Percentiles rank a stretch among this genome's conserved stretches.
These are phyloP conservation scores for Globisporangium canariense DNA, from an alignment of 352 stramenopile species.

Conservation along the genomic window DNA sequence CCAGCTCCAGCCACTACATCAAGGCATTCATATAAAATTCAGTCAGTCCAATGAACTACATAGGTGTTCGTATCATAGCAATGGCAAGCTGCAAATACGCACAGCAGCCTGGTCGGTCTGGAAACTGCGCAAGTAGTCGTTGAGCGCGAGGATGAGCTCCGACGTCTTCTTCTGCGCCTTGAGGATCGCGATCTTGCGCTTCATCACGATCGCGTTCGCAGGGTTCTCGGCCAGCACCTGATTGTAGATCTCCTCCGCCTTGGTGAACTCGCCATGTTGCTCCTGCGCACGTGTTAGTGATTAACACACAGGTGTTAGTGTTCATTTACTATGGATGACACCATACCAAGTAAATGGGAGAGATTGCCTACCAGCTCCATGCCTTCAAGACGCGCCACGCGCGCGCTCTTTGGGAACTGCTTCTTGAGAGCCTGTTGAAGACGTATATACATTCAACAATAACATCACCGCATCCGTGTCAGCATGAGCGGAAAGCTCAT, in stretches of 20 bases:
- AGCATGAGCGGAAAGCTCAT: background rate
- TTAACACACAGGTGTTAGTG: background rate
- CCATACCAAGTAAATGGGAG: too few species aligned
- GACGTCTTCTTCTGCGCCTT: conserved; percentile 62
- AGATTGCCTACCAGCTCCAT: conserved; percentile 34
- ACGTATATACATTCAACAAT: background rate
- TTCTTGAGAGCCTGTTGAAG: conserved; percentile 31
- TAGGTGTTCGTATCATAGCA: background rate
- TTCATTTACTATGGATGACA: too few species aligned
- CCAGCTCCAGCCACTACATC: conserved; percentile 57
- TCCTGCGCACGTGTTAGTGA: conserved; percentile 19
- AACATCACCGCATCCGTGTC: background rate
- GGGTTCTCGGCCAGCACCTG: conserved; percentile 54
- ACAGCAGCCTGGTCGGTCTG: conserved; percentile 53
- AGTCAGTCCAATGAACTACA: background rate
- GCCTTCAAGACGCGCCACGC: conserved; percentile 50
- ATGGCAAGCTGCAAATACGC: conserved; percentile 12
- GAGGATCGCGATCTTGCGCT: conserved; percentile 62
- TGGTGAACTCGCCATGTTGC: conserved; percentile 46
- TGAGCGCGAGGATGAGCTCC: conserved; percentile 51
- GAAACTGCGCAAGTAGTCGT: conserved; percentile 56
- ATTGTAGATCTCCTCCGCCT: conserved; percentile 58
- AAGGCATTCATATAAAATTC: background rate
- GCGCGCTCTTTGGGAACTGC: conserved; percentile 61
- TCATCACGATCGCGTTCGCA: conserved; percentile 54